Evolutionary conservation across 441 rosid genomes (phyloP).

Genomic region (Viola pubescens): DNA sequence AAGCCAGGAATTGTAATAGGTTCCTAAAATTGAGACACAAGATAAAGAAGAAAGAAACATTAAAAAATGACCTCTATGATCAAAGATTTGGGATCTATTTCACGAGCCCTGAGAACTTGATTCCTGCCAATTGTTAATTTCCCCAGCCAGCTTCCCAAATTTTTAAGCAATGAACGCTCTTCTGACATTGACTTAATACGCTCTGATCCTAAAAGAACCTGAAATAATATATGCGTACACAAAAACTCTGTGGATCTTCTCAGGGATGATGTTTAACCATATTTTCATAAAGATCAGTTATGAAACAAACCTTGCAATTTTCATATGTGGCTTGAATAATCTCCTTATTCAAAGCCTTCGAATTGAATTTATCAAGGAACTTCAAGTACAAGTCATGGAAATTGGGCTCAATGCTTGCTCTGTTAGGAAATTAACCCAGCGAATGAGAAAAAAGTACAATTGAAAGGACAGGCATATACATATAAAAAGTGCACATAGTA

Average conservation of each 20-base stretch:
- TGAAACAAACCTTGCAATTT: constrained; percentile 84
- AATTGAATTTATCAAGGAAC: constrained; percentile 83
- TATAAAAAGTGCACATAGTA: too few relatives aligned
- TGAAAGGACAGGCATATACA: too few relatives aligned
- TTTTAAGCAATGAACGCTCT: constrained; percentile 91
- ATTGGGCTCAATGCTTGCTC: constrained; percentile 99
- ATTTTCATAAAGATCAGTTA: neutral
- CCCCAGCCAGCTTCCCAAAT: constrained; percentile 99
- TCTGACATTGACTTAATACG: constrained; percentile 97
- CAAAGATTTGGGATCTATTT: constrained; percentile 96
- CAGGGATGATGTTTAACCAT: neutral
- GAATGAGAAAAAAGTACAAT: too few relatives aligned
- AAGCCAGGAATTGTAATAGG: constrained; percentile 6
- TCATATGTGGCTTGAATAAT: constrained; percentile 91
- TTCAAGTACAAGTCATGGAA: constrained; percentile 95
- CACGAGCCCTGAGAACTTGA: constrained; percentile 85
- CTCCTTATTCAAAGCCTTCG: constrained; percentile 81
- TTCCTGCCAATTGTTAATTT: constrained; percentile 96
- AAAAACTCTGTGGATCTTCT: neutral
- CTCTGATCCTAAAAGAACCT: constrained; percentile 98
- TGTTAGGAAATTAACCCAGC: constrained; percentile 25
- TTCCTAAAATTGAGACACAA: neutral
- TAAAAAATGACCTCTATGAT: constrained; percentile 67
- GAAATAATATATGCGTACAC: constrained; percentile 9
- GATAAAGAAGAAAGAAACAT: constrained; percentile 1